Conservation (phyloP, 2,329 filamentous ascomycete genomes). For the Botrytis cinerea region DNA sequence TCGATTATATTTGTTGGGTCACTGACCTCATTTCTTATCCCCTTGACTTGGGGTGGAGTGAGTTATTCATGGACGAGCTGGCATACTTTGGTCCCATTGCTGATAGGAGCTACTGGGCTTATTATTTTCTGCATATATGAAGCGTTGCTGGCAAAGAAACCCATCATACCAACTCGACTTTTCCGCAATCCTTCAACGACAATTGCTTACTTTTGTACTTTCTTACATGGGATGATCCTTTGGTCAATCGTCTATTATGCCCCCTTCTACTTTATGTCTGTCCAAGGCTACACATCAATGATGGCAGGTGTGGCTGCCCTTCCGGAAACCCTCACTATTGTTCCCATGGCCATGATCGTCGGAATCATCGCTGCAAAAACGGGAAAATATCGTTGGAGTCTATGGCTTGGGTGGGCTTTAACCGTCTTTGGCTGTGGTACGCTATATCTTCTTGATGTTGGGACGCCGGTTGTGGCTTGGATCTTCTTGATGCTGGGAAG, state of each 20-base stretch:
- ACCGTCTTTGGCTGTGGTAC: constrained; percentile 58
- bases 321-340: constrained; percentile 62
- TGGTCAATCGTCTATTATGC: constrained; percentile 57
- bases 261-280: constrained; percentile 52
- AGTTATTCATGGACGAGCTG: constrained; percentile 64
- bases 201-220: constrained; percentile 51
- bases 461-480: constrained; percentile 55
- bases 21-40: constrained; percentile 59
- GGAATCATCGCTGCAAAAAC: constrained; percentile 57
- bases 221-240: constrained; percentile 56
- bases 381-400: constrained; percentile 53
- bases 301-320: constrained; percentile 57
- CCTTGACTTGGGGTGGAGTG: constrained; percentile 61
- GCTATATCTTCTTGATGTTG: constrained; percentile 49
- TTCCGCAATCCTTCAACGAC: constrained; percentile 49
- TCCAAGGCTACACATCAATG: constrained; percentile 54
- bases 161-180: constrained; percentile 44
- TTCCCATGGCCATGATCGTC: constrained; percentile 54
- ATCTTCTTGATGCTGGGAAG: constrained; percentile 61
- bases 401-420: constrained; percentile 60
- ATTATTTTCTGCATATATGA: constrained; percentile 52
- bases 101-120: constrained; percentile 54
- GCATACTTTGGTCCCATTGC: constrained; percentile 60
- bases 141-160: constrained; percentile 42
- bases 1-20: constrained; percentile 60